Evolutionary conservation across 148 eudicot species (phyloP), one percentile per base, ranked within the genome.

Genomic region (Drosera capensis): DNA sequence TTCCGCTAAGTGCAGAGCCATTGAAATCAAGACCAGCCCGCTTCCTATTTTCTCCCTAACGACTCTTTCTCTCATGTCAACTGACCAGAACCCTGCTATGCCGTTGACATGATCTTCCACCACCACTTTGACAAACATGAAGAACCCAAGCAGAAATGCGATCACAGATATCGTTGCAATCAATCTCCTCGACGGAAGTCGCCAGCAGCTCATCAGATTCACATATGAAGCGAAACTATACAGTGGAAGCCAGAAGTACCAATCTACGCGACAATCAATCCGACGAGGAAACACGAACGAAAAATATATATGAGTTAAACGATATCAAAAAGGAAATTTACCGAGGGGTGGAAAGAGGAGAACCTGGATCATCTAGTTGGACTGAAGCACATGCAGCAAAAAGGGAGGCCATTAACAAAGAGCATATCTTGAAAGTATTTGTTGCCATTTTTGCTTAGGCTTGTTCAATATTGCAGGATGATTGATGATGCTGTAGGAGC

Each of bases 221-320:
- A 70, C 77, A 24, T 37, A 39, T 14, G 71, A 72, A 25, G 77
- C 94, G 51, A 44, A 12, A 22, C 53, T 55, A 49, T 82, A 82
- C 20, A 78, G 35, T 44, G 80, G 70, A 38, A 82, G 41, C 86
- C 94, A 82, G 18, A 71, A 47, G 58, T 70, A 75, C 82, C 86
- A 78, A 63, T 73, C 94, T 81, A 43, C 14, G 43, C 42, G 13
- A 40, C 14, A 23, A 21, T 17, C 21, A 9, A 12, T 21, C 8
- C 8, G 8, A 42, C 8, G 18, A 5, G 38, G 7, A 38, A 1
- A 43, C 3, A 42, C 7, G 3, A 41, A 35, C 23, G 20, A 34
- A 4, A 28, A 2, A 21, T n/a, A 40, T 20, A 23, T 0, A 31
- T 22, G 25, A 11, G 15, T 40, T 21, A 26, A 36, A 42, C 22